A percentile compares a stretch with the other conserved stretches of the same genome.
phyloP scores from a whole-genome alignment of 2,329 filamentous ascomycete genomes.

The Paecilomyces sp. region DNA sequence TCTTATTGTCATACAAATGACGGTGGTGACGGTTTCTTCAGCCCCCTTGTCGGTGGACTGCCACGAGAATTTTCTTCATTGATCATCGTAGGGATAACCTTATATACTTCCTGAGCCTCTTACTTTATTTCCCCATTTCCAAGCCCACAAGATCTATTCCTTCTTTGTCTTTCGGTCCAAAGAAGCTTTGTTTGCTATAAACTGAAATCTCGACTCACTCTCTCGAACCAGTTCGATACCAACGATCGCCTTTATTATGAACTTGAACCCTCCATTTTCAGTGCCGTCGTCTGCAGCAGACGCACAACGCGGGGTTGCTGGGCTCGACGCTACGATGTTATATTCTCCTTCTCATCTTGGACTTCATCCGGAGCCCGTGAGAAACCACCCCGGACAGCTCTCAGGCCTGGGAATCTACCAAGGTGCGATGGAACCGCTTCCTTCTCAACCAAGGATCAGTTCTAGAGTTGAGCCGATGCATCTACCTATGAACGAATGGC shows the following conservation, averaged over 20 bases:
- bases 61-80: not conserved
- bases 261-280: conserved; percentile 6
- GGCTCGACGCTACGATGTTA: conserved; percentile 10
- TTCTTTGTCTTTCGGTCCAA: not conserved
- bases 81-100: conserved; percentile 2
- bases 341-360: conserved; percentile 16
- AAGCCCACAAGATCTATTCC: not conserved
- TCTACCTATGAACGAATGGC: conserved; percentile 13
- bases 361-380: conserved; percentile 7
- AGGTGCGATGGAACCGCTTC: conserved; percentile 15
- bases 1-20: conserved; percentile 20
- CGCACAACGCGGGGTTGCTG: conserved; percentile 4
- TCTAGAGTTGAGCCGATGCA: conserved; percentile 12
- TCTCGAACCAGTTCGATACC: not conserved
- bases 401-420: conserved; percentile 26
- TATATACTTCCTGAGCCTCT: conserved; percentile 16
- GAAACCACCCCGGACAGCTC: conserved; percentile 9
- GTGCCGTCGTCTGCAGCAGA: conserved; percentile 10
- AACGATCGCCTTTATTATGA: not conserved
- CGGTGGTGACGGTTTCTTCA: conserved; percentile 14
- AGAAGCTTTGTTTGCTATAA: not conserved
- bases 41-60: conserved; percentile 12
- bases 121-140: not conserved
- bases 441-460: conserved; percentile 14
- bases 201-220: not conserved